Conservation (phyloP, 1,284 basidiomycete species). For the Moniliella sp. region DNA sequence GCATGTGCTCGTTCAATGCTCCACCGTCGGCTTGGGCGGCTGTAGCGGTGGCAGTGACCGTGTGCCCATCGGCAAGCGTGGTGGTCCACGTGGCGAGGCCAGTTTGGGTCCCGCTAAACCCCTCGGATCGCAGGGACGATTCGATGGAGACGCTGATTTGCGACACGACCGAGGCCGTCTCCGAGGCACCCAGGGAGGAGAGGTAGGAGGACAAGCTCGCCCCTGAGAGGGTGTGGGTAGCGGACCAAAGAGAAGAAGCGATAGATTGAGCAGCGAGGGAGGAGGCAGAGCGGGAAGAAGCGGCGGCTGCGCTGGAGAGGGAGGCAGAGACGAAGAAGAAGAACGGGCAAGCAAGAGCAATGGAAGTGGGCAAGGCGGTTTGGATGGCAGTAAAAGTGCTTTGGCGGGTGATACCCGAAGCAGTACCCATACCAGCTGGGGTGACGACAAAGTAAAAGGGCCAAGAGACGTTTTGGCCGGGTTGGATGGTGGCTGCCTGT, state of each 20-base stretch:
- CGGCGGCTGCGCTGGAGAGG: neutral
- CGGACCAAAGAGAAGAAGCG: no score
- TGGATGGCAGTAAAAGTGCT: slow-evolving; percentile 16
- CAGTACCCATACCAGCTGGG: slow-evolving; percentile 5
- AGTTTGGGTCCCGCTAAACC: slow-evolving; percentile 17
- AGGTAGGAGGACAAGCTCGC: no score
- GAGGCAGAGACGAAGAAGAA: no score
- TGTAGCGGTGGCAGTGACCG: slow-evolving; percentile 17
- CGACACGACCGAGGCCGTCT: slow-evolving; percentile 4
- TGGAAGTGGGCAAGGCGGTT: slow-evolving; percentile 12
- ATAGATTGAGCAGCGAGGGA: slow-evolving; percentile 1
- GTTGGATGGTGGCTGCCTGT: slow-evolving; percentile 15
- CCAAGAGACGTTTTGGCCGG: slow-evolving; percentile 19
- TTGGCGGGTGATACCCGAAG: slow-evolving; percentile 10
- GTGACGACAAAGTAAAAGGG: slow-evolving; percentile 26
- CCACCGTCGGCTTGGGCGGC: no score
- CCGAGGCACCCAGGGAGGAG: no score
- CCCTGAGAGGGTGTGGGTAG: no score
- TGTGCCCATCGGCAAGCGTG: slow-evolving; percentile 13
- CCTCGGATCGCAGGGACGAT: slow-evolving; percentile 9
- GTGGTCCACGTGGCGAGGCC: slow-evolving; percentile 13
- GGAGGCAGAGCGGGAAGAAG: slow-evolving; percentile 1
- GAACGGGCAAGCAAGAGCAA: no score
- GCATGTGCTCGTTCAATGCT: no score
- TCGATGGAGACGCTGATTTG: slow-evolving; percentile 11